These are phyloP conservation scores for Eimeria maxima DNA, from an alignment of 169 alveolate genomes.

Conservation along the genomic window DNA sequence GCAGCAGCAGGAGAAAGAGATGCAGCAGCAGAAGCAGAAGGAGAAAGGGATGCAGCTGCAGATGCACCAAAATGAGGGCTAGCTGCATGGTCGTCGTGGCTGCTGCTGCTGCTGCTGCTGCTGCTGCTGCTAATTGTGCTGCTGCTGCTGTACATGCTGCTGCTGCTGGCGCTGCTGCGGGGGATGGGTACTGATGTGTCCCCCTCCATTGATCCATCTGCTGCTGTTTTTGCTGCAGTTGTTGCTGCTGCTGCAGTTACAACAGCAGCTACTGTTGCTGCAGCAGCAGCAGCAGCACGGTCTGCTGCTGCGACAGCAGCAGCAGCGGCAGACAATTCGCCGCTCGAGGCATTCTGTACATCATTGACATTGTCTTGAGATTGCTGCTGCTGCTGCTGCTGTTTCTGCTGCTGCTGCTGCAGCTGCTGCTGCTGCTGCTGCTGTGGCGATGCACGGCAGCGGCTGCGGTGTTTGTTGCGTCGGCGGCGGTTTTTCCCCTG, in stretches of 20 bases:
- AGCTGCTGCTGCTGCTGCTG: neutral
- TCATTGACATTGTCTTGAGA: neutral
- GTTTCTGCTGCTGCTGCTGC: neutral
- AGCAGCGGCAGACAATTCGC: neutral
- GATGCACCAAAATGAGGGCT: neutral
- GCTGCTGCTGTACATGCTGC: too few relatives aligned
- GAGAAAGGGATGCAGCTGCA: too few relatives aligned
- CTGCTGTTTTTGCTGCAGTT: neutral
- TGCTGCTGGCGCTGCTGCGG: slow-evolving; percentile 5
- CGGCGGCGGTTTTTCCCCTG: neutral
- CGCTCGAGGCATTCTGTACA: neutral
- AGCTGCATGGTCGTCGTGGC: neutral
- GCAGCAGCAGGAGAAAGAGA: neutral
- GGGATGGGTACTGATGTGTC: neutral
- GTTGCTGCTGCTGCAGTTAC: neutral
- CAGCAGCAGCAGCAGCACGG: neutral
- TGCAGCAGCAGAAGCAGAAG: neutral
- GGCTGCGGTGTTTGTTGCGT: neutral
- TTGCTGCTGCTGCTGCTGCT: slow-evolving; percentile 23
- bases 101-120: slow-evolving; percentile 4
- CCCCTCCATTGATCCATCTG: neutral
- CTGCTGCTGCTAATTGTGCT: neutral
- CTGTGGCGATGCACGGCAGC: neutral
- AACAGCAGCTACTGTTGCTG: neutral
- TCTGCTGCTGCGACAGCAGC: neutral